Evolutionary conservation across 345 rosid species (phyloP).

Genomic region (Physaria fendleri): DNA sequence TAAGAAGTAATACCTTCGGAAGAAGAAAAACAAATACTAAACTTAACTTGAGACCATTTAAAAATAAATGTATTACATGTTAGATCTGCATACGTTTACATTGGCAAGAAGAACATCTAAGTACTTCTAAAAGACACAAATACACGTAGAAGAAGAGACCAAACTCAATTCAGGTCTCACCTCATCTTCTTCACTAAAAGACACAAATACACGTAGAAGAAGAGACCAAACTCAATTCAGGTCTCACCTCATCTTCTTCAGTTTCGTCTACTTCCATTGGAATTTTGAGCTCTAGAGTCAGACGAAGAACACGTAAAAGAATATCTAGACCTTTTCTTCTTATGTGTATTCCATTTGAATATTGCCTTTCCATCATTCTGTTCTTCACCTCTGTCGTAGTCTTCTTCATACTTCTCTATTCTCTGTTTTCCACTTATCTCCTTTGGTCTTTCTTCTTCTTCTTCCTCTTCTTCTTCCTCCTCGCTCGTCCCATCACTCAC

Average conservation of each 20-base stretch:
- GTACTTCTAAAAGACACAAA: constrained; percentile 1
- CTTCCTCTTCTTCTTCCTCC: constrained; percentile 43
- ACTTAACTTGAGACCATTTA: constrained; percentile 1
- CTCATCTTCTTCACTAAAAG: constrained; percentile 7
- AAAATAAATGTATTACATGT: constrained; percentile 16
- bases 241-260: constrained; percentile 11
- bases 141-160: constrained; percentile 3
- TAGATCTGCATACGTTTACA: constrained; percentile 6
- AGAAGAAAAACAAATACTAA: neutral
- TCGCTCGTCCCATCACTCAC: constrained; percentile 70
- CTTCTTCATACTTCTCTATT: constrained; percentile 39
- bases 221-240: constrained; percentile 14
- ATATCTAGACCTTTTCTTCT: constrained; percentile 86
- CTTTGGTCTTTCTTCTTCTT: constrained; percentile 23
- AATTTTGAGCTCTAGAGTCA: constrained; percentile 66
- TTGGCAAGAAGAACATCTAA: constrained; percentile 17
- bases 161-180: constrained; percentile 12
- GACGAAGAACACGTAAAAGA: constrained; percentile 57
- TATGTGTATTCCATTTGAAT: constrained; percentile 70
- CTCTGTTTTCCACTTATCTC: constrained; percentile 32
- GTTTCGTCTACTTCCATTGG: constrained; percentile 44
- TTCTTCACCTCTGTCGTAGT: constrained; percentile 21
- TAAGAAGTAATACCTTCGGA: neutral
- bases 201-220: constrained; percentile 3
- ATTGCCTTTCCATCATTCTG: constrained; percentile 37